Percentiles rank a stretch among this genome's conserved stretches.
These are phyloP conservation scores for Oryza nivara DNA, from an alignment of 176 grass and related monocot species.

Conservation along the genomic window DNA sequence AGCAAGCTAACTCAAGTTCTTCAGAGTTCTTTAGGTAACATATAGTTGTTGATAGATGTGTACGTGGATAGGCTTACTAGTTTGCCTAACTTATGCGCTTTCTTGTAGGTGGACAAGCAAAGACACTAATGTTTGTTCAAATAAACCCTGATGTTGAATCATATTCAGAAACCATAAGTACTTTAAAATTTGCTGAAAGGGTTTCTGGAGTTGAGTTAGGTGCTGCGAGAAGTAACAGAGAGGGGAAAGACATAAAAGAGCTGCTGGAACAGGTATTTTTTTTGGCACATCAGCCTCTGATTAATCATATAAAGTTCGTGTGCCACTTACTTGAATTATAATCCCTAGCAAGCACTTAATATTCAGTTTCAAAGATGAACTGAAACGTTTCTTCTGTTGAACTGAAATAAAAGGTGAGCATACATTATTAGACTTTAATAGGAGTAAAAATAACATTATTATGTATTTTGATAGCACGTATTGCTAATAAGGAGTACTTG, in stretches of 20 bases:
- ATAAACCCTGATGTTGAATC: slow-evolving; percentile 89
- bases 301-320: not conserved
- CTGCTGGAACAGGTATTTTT: slow-evolving; percentile 81
- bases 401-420: not conserved
- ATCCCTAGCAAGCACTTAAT: not conserved
- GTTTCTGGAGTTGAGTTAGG: slow-evolving; percentile 99
- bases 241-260: slow-evolving; percentile 98
- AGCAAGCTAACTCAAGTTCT: slow-evolving; percentile 98
- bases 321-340: slow-evolving; percentile 18
- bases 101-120: slow-evolving; percentile 88
- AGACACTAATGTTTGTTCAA: slow-evolving; percentile 98
- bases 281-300: not conserved
- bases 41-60: slow-evolving; percentile 5
- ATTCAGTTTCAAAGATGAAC: not conserved
- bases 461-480: not conserved
- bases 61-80: not conserved
- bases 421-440: slow-evolving; percentile 20
- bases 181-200: slow-evolving; percentile 97
- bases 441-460: slow-evolving; percentile 5
- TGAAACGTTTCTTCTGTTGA: slow-evolving; percentile 16
- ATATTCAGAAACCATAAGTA: slow-evolving; percentile 96
- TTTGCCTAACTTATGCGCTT: slow-evolving; percentile 18
- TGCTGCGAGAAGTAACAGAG: slow-evolving; percentile 90
- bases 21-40: slow-evolving; percentile 94
- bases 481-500: not conserved